Percentiles rank a stretch among this genome's conserved stretches.
Conservation (phyloP, 257 asterid genomes). For the Fraxinus quadrangulata region DNA sequence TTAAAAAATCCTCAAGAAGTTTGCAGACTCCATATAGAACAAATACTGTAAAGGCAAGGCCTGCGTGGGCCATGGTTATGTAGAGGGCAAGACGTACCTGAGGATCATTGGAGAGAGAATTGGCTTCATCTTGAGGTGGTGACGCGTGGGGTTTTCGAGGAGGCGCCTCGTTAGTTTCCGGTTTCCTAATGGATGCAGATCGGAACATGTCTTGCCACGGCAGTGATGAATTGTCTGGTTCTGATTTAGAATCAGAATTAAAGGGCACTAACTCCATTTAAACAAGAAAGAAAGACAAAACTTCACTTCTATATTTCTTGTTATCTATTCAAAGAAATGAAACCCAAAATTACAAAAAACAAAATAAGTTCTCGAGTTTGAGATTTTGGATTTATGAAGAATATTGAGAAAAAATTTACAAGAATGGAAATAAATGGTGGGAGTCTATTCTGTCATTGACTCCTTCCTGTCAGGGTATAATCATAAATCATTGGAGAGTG, state of each 20-base stretch:
- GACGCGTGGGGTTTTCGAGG: slow-evolving; percentile 34
- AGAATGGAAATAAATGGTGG: too few species aligned
- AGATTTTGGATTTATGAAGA: too few species aligned
- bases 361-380: too few species aligned
- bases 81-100: slow-evolving; percentile 95
- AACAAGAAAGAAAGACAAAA: slow-evolving; percentile 1
- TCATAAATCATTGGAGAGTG: too few species aligned
- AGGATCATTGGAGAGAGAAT: slow-evolving; percentile 59
- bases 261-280: slow-evolving; percentile 63
- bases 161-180: slow-evolving; percentile 49
- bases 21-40: slow-evolving; percentile 67
- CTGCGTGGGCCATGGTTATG: slow-evolving; percentile 98
- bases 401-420: too few species aligned
- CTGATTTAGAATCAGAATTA: slow-evolving; percentile 59
- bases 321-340: background rate
- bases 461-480: too few species aligned
- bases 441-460: too few species aligned
- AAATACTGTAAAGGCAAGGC: slow-evolving; percentile 65
- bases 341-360: background rate
- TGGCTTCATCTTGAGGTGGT: slow-evolving; percentile 24
- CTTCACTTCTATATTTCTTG: background rate
- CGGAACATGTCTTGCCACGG: slow-evolving; percentile 97
- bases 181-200: slow-evolving; percentile 80
- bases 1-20: slow-evolving; percentile 72
- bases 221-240: slow-evolving; percentile 41